A percentile compares a stretch with the other conserved stretches of the same genome.
phyloP scores from a whole-genome alignment of 2,329 filamentous ascomycete species.

The Penicillium concentricum region DNA sequence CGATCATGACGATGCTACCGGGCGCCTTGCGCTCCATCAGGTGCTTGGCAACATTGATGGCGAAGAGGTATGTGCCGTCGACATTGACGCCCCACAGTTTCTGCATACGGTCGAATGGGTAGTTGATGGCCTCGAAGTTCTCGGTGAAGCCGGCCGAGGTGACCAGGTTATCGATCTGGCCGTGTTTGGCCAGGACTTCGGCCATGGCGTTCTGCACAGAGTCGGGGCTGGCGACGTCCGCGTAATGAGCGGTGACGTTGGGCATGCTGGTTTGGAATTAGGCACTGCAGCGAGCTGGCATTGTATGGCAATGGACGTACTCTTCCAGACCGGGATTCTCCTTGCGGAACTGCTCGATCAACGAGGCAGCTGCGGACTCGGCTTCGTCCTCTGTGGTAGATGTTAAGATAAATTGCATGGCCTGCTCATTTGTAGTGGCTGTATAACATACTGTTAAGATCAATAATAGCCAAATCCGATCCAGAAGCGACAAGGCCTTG shows the following conservation, averaged over 20 bases:
- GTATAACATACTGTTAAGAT: constrained; percentile 75
- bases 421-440: background rate
- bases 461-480: constrained; percentile 85
- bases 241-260: constrained; percentile 84
- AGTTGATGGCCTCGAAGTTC: constrained; percentile 88
- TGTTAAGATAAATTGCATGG: background rate
- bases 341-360: constrained; percentile 72
- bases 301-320: constrained; percentile 45
- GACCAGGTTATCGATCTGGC: constrained; percentile 85
- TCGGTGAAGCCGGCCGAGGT: constrained; percentile 97
- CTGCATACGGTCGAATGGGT: constrained; percentile 85
- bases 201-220: constrained; percentile 73
- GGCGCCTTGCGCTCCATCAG: constrained; percentile 75
- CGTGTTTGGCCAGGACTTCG: constrained; percentile 68
- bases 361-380: constrained; percentile 68
- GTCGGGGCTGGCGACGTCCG: constrained; percentile 77
- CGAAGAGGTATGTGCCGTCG: constrained; percentile 86
- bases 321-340: constrained; percentile 74
- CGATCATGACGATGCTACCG: constrained; percentile 91
- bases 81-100: constrained; percentile 96
- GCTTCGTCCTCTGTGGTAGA: constrained; percentile 71
- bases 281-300: background rate
- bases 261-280: constrained; percentile 56
- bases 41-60: constrained; percentile 79
- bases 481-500: constrained; percentile 88